Evolutionary conservation across 371 early-diverging fungal species (phyloP), one percentile per base, ranked within the genome.

Genomic region (Funneliformis caledonium): DNA sequence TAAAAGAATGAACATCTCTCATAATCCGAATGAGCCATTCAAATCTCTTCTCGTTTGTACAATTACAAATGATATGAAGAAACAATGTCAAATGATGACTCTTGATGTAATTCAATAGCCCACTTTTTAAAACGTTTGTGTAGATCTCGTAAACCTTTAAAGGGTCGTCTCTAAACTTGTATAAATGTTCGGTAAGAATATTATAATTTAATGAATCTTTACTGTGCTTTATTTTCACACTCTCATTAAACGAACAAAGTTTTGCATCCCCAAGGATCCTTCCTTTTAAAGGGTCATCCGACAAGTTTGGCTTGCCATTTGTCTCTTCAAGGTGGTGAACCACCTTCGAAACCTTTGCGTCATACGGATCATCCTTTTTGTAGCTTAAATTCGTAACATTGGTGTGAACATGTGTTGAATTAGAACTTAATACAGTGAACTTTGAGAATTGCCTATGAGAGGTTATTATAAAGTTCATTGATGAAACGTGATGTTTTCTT

Each of bases 1-100:
- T 37, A 45, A 22, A 45, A 11, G 22, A 70, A 70, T 45, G 45
- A 22, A 70, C 10, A 45, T 70, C 70, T 47, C 45, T 70, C 70
- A 70, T 70, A 22, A 70, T 22, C 22, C 22, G 45, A 45, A 43
- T 12, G 45, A 70, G 70, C 45, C 37, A 70, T 70, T 47, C 70
- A 45, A 70, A 70, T 43, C 47, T 70, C 19, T n/a, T 70, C 8
- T 70, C 22, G 22, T 70, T 43, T 4, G 45, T n/a, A 43, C 45
- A 45, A 45, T 70, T 11, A 47, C n/a, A 70, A n/a, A 70, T 43
- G 45, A 70, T 42, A 6, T 70, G 42, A n/a, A 70, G 45, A 16
- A 70, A 70, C 45, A n/a, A 19, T 47, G n/a, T 43, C 42, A 70
- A 7, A 43, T 70, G 42, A n/a, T 70, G 45, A 6, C 22, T 70